Conservation (phyloP, 495 filamentous ascomycete species). For the Podospora fimiseda region DNA sequence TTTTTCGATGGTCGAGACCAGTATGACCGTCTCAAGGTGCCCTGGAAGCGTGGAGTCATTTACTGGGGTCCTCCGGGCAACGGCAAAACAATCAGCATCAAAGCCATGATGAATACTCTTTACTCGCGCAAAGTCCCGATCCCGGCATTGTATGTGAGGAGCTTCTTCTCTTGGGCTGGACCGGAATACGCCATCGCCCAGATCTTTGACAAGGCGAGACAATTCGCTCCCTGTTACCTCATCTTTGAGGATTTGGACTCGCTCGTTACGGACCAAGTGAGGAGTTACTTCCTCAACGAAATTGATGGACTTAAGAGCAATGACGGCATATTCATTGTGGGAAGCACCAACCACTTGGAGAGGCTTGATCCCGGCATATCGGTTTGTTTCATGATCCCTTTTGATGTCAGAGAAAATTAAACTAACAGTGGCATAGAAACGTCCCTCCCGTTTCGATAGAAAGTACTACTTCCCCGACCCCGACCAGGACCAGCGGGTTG, state of each 20-base stretch:
- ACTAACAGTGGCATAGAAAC: slow-evolving; percentile 30
- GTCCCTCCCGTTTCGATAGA: slow-evolving; percentile 58
- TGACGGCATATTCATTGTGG: slow-evolving; percentile 61
- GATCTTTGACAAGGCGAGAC: slow-evolving; percentile 48
- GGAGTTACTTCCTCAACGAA: slow-evolving; percentile 66
- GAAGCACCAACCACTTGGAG: slow-evolving; percentile 57
- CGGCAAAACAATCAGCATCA: slow-evolving; percentile 65
- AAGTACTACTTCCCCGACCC: slow-evolving; percentile 59
- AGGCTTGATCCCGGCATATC: slow-evolving; percentile 56
- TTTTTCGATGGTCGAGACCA: slow-evolving; percentile 52
- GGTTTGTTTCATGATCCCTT: slow-evolving; percentile 13
- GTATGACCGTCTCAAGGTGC: slow-evolving; percentile 53
- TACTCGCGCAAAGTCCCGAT: slow-evolving; percentile 32
- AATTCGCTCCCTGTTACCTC: slow-evolving; percentile 45
- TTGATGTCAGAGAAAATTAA: neutral
- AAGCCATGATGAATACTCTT: slow-evolving; percentile 58
- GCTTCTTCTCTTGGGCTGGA: slow-evolving; percentile 31
- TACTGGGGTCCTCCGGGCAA: slow-evolving; percentile 57
- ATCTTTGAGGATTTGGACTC: slow-evolving; percentile 65
- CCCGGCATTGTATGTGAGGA: slow-evolving; percentile 33
- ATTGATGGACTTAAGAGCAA: slow-evolving; percentile 63
- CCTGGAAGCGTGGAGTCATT: slow-evolving; percentile 49
- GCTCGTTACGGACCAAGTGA: slow-evolving; percentile 45
- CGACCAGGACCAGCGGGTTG: slow-evolving; percentile 42
- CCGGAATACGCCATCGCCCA: slow-evolving; percentile 39